Percentiles rank a stretch among this genome's conserved stretches.
Conservation (phyloP, 2,329 filamentous ascomycete genomes). For the Trichoderma aggressivum region DNA sequence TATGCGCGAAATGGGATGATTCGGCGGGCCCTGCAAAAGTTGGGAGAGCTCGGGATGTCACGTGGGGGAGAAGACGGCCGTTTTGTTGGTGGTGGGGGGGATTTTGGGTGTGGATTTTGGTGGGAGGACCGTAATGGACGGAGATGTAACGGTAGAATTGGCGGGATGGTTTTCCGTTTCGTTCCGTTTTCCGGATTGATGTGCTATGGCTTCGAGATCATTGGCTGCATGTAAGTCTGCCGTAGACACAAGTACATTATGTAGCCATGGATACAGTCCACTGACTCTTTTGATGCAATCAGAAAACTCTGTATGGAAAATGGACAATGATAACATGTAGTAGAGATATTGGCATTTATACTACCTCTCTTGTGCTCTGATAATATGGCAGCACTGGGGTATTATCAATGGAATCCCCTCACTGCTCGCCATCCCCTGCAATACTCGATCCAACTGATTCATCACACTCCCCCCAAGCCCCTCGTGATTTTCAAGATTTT, state of each 20-base stretch:
- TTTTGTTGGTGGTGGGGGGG: neutral
- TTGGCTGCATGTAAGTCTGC: neutral
- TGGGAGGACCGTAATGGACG: neutral
- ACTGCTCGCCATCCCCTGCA: neutral
- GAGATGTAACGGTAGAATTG: neutral
- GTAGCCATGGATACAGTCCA: neutral
- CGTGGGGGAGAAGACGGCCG: slow-evolving; percentile 25
- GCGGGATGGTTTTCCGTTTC: neutral
- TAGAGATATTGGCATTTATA: neutral
- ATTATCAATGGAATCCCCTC: too few relatives aligned
- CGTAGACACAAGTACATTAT: neutral
- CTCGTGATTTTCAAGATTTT: neutral
- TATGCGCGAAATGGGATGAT: slow-evolving; percentile 37
- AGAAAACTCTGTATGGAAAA: neutral
- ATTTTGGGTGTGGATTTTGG: neutral
- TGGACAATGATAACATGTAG: neutral
- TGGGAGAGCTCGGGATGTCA: slow-evolving; percentile 34
- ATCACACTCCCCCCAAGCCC: neutral
- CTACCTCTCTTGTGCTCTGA: neutral
- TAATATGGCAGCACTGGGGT: too few relatives aligned
- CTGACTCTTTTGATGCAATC: neutral
- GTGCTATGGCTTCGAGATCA: neutral
- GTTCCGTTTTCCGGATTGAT: neutral
- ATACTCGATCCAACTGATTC: neutral
- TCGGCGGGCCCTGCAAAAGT: slow-evolving; percentile 28